Evolutionary conservation across 306 rosid genomes (phyloP).

Genomic region (Pueraria montana): DNA sequence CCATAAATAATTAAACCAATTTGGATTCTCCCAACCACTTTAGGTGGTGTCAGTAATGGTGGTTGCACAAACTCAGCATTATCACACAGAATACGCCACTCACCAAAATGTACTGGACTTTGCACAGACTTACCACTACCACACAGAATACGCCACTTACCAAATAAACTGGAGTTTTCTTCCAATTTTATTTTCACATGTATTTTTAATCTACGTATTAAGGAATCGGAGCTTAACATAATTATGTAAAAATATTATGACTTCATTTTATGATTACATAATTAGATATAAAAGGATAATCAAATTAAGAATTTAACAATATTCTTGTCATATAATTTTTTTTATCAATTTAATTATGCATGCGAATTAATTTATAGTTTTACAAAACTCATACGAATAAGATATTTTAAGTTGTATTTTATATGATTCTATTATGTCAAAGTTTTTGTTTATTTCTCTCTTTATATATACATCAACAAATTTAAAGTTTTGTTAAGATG

Average conservation of each 20-base stretch:
- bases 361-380: too few species aligned
- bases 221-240: not conserved
- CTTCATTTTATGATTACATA: too few species aligned
- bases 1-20: conserved; percentile 2
- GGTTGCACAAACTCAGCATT: conserved; percentile 1
- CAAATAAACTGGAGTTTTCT: not conserved
- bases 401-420: not conserved
- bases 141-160: conserved; percentile 13
- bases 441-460: not conserved
- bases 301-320: too few species aligned
- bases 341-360: too few species aligned
- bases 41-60: conserved; percentile 23
- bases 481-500: too few species aligned
- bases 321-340: too few species aligned
- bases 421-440: not conserved
- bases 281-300: not conserved
- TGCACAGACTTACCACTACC: not conserved
- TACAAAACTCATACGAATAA: not conserved
- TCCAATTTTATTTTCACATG: not conserved
- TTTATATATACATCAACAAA: too few species aligned
- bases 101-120: not conserved
- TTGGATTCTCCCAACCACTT: conserved; percentile 35
- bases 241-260: too few species aligned
- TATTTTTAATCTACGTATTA: not conserved
- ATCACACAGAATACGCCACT: conserved; percentile 16